A percentile compares a stretch with the other conserved stretches of the same genome.
Conservation (phyloP, 768 basidiomycete genomes). For the Macrolepiota albuminosa region DNA sequence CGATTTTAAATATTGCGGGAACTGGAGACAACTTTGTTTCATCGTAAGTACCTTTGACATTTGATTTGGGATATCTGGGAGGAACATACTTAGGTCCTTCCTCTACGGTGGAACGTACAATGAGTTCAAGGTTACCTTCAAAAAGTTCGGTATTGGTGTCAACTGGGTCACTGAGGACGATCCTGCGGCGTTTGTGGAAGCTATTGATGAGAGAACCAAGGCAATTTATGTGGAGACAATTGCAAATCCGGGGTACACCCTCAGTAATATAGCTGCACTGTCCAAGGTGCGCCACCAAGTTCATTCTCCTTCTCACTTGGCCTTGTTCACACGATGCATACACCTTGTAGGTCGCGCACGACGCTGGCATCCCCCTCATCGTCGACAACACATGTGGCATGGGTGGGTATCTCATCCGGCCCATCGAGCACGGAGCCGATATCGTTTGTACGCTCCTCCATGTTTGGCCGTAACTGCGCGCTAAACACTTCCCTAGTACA, state of each 20-base stretch:
- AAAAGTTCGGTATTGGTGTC: conserved; percentile 63
- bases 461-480: not conserved
- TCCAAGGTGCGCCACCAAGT: conserved; percentile 44
- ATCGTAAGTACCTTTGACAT: conserved; percentile 36
- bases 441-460: conserved; percentile 49
- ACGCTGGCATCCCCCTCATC: conserved; percentile 67
- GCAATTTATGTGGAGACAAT: conserved; percentile 76
- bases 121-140: conserved; percentile 72
- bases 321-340: not conserved
- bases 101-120: conserved; percentile 78
- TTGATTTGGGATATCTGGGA: not conserved
- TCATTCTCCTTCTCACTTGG: not conserved
- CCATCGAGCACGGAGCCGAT: conserved; percentile 73
- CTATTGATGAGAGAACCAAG: conserved; percentile 76
- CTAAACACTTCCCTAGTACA: conserved; percentile 39
- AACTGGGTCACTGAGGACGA: conserved; percentile 60
- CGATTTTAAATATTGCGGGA: conserved; percentile 55
- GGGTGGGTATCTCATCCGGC: conserved; percentile 67
- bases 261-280: conserved; percentile 60
- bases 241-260: conserved; percentile 70
- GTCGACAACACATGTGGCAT: conserved; percentile 81
- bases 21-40: conserved; percentile 79
- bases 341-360: conserved; percentile 58
- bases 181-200: conserved; percentile 56
- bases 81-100: conserved; percentile 38